Conservation (phyloP, 2,329 filamentous ascomycete species). For the Anthostomella pinea region DNA sequence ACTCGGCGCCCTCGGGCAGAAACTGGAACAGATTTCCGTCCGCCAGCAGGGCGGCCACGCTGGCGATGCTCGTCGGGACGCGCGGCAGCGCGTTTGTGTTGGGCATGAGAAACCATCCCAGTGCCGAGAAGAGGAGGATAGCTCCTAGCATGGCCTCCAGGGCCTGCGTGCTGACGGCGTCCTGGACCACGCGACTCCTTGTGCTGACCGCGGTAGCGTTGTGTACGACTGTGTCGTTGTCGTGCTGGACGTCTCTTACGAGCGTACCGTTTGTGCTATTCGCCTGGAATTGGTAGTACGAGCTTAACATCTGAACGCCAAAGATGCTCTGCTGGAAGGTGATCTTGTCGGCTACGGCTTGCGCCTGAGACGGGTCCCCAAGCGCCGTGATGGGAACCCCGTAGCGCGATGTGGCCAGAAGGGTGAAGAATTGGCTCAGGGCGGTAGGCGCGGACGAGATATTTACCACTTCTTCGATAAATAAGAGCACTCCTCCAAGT, state of each 20-base stretch:
- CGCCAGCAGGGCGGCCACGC: slow-evolving; percentile 1
- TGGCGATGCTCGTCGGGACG: slow-evolving; percentile 1
- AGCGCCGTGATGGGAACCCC: slow-evolving; percentile 29
- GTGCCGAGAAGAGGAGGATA: not conserved
- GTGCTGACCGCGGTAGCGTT: not conserved
- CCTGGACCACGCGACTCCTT: slow-evolving; percentile 1
- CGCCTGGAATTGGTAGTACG: not conserved
- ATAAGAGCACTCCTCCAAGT: no score
- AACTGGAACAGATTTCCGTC: slow-evolving; percentile 1
- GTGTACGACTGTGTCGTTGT: not conserved
- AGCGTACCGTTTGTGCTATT: slow-evolving; percentile 1
- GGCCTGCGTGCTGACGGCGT: slow-evolving; percentile 1
- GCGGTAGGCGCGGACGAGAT: slow-evolving; percentile 18
- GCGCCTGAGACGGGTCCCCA: slow-evolving; percentile 14
- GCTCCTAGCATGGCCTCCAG: slow-evolving; percentile 3
- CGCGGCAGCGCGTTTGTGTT: slow-evolving; percentile 1
- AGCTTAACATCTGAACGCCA: slow-evolving; percentile 31
- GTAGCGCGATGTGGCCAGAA: slow-evolving; percentile 33
- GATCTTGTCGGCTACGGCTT: slow-evolving; percentile 29
- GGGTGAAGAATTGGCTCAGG: slow-evolving; percentile 36
- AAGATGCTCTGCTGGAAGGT: slow-evolving; percentile 36
- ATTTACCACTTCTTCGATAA: no score
- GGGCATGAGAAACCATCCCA: not conserved
- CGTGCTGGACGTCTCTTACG: not conserved
- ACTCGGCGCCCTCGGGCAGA: not conserved